phyloP scores from a whole-genome alignment of 768 basidiomycete genomes.

The Punctularia strigosozonata region DNA sequence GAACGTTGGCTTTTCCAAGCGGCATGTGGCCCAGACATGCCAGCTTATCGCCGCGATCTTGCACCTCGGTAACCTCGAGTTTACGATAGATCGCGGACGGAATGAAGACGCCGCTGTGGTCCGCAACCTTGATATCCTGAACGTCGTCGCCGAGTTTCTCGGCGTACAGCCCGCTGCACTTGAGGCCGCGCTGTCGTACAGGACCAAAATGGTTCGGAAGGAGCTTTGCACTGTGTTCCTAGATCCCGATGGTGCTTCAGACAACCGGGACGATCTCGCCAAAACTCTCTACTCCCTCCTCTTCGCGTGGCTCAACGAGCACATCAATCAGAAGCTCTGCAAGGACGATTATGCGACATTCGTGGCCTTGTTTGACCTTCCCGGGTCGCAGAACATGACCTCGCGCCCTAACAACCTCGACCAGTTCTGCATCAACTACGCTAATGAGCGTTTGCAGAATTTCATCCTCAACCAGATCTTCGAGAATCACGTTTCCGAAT shows the following conservation, averaged over 20 bases:
- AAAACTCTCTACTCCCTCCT: slow-evolving; percentile 88
- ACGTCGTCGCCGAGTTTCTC: slow-evolving; percentile 81
- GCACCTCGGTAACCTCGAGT: slow-evolving; percentile 93
- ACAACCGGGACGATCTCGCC: slow-evolving; percentile 90
- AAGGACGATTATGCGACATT: slow-evolving; percentile 87
- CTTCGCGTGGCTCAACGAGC: slow-evolving; percentile 93
- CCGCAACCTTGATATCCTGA: slow-evolving; percentile 71
- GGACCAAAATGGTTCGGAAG: slow-evolving; percentile 86
- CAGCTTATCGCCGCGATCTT: slow-evolving; percentile 93
- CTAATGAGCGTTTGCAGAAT: slow-evolving; percentile 82
- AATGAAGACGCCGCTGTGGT: slow-evolving; percentile 94
- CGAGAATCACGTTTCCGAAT: slow-evolving; percentile 74
- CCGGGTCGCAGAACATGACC: slow-evolving; percentile 85
- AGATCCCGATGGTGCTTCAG: slow-evolving; percentile 86
- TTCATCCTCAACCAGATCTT: slow-evolving; percentile 75
- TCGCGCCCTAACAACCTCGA: slow-evolving; percentile 87
- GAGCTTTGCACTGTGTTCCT: slow-evolving; percentile 96
- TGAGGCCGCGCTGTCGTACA: slow-evolving; percentile 78
- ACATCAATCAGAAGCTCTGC: slow-evolving; percentile 92
- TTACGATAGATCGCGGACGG: slow-evolving; percentile 66
- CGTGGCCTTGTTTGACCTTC: slow-evolving; percentile 89
- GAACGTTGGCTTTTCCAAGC: slow-evolving; percentile 85
- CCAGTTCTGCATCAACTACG: slow-evolving; percentile 94
- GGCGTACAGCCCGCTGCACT: slow-evolving; percentile 66
- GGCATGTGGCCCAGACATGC: slow-evolving; percentile 90